These are phyloP conservation scores for Cavenderia fasciculata DNA, from an alignment of 78 protist genomes.

Conservation along the genomic window DNA sequence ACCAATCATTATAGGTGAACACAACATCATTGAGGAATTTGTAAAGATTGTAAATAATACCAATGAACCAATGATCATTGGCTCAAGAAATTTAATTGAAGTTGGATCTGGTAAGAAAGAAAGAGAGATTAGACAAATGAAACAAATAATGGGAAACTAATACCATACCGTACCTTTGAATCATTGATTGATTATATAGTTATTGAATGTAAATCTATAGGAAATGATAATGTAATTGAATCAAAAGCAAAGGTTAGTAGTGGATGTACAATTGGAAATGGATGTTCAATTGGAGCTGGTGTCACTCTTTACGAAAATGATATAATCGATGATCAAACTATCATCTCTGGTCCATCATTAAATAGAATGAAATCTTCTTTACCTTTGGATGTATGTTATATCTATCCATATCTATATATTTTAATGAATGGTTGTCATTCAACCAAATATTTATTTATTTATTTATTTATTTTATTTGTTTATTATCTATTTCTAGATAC, in stretches of 20 bases:
- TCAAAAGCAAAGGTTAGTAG: constrained; percentile 45
- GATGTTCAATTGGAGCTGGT: constrained; percentile 46
- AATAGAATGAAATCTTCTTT: not conserved
- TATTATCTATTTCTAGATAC: not conserved
- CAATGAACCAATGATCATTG: constrained; percentile 44
- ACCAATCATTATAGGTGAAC: constrained; percentile 30
- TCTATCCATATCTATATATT: no score
- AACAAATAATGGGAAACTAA: no score
- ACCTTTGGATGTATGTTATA: constrained; percentile 10
- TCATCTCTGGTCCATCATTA: not conserved
- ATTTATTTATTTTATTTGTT: not conserved
- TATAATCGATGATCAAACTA: constrained; percentile 1
- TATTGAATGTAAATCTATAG: constrained; percentile 63
- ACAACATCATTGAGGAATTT: constrained; percentile 62
- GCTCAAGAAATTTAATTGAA: constrained; percentile 62
- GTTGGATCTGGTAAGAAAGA: constrained; percentile 72
- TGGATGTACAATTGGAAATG: constrained; percentile 9
- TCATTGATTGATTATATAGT: not conserved
- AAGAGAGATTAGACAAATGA: no score
- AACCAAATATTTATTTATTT: not conserved
- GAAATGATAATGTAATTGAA: constrained; percentile 70
- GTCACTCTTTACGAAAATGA: constrained; percentile 16
- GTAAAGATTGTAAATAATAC: constrained; percentile 35
- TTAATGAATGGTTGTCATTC: not conserved
- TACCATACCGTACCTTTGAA: not conserved